Evolutionary conservation across 768 basidiomycete genomes (phyloP).

Genomic region (Termitomyces heimii): DNA sequence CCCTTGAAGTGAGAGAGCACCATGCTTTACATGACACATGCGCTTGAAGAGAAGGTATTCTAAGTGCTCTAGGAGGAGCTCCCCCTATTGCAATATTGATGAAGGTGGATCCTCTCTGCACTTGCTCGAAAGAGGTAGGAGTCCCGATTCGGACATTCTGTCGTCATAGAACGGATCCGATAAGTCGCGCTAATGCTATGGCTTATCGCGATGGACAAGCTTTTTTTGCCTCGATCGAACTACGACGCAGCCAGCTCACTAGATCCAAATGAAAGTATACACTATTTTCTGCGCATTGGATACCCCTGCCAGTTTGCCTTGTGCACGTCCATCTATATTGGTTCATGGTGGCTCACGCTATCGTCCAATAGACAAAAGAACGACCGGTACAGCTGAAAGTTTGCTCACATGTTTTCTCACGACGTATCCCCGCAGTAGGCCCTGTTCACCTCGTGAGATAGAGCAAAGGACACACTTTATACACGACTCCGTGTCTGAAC

Average conservation of each 20-base stretch:
- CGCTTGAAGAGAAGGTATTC: not conserved
- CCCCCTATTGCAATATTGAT: not conserved
- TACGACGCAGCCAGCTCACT: not conserved
- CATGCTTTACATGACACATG: not conserved
- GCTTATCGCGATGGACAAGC: not conserved
- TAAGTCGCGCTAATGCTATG: not conserved
- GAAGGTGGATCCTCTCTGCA: not conserved
- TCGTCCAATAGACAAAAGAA: not conserved
- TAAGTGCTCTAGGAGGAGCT: not conserved
- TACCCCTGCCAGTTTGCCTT: not conserved
- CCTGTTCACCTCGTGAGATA: not conserved
- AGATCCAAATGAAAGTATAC: not conserved
- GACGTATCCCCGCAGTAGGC: conserved; percentile 4
- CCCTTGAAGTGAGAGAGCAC: not conserved
- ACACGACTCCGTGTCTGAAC: not conserved
- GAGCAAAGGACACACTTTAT: not conserved
- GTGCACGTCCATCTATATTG: not conserved
- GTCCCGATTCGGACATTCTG: not conserved
- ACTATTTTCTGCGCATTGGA: not conserved
- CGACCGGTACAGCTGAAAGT: not conserved
- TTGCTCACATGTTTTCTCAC: not conserved
- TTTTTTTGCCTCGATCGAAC: not conserved
- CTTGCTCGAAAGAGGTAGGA: not conserved
- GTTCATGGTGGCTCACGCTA: not conserved
- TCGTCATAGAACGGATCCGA: not conserved